Percentiles rank a stretch among this genome's conserved stretches.
These are phyloP conservation scores for Apiospora phragmitis DNA, from an alignment of 2,329 filamentous ascomycete species.

Conservation along the genomic window DNA sequence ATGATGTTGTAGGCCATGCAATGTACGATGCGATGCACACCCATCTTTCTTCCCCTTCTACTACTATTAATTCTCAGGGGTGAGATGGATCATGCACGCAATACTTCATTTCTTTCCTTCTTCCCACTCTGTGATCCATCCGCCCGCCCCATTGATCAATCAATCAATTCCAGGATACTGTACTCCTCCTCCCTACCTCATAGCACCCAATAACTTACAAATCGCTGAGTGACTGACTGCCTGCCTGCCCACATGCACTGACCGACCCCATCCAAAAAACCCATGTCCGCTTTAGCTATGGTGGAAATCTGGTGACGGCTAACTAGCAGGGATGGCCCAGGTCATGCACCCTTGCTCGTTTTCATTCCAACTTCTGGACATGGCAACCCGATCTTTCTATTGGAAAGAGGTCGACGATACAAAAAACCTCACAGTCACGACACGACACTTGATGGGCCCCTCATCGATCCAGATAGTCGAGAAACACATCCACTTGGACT, in stretches of 20 bases:
- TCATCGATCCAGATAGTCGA: conserved; percentile 26
- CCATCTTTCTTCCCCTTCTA: background rate
- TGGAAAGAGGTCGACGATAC: conserved; percentile 30
- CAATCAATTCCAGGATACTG: background rate
- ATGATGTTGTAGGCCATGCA: conserved; percentile 2
- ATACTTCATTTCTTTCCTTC: background rate
- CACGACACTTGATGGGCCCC: conserved; percentile 25
- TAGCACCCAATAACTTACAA: background rate
- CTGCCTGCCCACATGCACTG: background rate
- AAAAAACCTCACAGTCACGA: conserved; percentile 27
- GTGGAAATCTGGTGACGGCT: conserved; percentile 8
- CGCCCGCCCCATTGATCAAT: background rate
- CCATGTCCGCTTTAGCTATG: background rate
- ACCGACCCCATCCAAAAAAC: background rate
- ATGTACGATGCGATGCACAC: conserved; percentile 5
- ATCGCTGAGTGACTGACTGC: background rate
- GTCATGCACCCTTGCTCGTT: conserved; percentile 18
- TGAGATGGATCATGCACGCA: background rate
- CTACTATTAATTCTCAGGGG: background rate
- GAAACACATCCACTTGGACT: conserved; percentile 30
- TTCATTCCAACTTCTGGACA: conserved; percentile 27
- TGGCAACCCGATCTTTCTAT: conserved; percentile 29
- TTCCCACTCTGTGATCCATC: background rate
- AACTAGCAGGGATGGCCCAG: background rate
- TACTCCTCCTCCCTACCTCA: background rate